phyloP scores from a whole-genome alignment of 768 basidiomycete genomes.

The Boletus insuetus region DNA sequence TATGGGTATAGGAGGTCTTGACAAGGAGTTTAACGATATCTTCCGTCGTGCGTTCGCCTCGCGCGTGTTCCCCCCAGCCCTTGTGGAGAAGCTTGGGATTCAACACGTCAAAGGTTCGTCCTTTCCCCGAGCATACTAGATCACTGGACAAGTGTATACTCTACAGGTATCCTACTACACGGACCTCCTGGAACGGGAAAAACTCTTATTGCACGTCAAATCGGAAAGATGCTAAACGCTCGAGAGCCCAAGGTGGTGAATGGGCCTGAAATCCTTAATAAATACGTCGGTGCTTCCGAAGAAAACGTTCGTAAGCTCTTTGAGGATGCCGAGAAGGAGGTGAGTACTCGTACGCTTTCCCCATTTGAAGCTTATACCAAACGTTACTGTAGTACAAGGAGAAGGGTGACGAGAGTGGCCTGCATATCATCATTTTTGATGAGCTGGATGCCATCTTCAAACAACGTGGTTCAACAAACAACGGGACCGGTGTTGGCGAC shows the following conservation, averaged over 20 bases:
- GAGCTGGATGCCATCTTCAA: conserved; percentile 99
- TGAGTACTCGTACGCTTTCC: conserved; percentile 18
- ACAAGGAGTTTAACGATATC: conserved; percentile 91
- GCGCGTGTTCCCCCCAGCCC: conserved; percentile 95
- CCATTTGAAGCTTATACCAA: conserved; percentile 1
- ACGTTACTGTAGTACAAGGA: conserved; percentile 76
- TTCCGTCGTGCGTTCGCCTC: conserved; percentile 98
- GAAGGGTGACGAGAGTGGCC: conserved; percentile 93
- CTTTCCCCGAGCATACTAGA: not conserved
- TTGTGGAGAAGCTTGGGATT: conserved; percentile 97
- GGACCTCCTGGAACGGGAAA: conserved; percentile 99
- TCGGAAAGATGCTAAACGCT: conserved; percentile 98
- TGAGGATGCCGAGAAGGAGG: conserved; percentile 98
- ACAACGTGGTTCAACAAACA: conserved; percentile 90
- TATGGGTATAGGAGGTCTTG: conserved; percentile 99
- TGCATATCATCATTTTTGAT: conserved; percentile 99
- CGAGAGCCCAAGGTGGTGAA: conserved; percentile 98
- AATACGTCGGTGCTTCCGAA: conserved; percentile 95
- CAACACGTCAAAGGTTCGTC: conserved; percentile 91
- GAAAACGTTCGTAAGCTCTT: conserved; percentile 98
- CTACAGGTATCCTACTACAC: conserved; percentile 82
- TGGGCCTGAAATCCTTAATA: conserved; percentile 95
- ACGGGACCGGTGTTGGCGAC: conserved; percentile 97
- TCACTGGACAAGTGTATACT: not conserved
- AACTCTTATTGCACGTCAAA: conserved; percentile 96